Base-by-base conservation (phyloP, 2,329 filamentous ascomycete species). In the Rutstroemia sp. region DNA sequence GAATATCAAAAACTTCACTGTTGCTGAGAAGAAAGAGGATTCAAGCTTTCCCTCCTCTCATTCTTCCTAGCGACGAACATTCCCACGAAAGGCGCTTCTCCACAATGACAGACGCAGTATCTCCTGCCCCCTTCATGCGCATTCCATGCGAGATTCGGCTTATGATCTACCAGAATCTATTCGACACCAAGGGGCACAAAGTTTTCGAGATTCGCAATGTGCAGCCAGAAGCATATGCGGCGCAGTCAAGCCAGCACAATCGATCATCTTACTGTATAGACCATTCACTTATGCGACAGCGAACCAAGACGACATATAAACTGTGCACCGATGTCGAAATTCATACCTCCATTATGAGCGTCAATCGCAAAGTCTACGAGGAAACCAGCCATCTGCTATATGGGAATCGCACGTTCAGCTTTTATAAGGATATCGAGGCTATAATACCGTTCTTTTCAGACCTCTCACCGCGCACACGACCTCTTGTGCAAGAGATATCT, bases 331-430 rank as follows among this genome's bases (percentile, higher is more conserved):
- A 71, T 60, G 65, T 65, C 10, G 61, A 70, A 45, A 57, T 77
- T 63, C 70, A 79, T 68, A 65, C 73, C 30, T 63, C 75, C 51
- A 71, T 79, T 63, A 70, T 82, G 74, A 64, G 69, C 50, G 72
- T 71, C 19, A 77, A 72, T 63, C 71, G 72, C 42, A 72, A 73
- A 54, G 71, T 83, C 51, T 73, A 84, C 66, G 71, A 73, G 57
- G 82, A 86, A 66, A 77, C 78, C n/a, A 71, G 77, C 4, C 73
- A 78, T 57, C 66, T 81, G 16, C 71, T 86, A 3, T 86, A 86
- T 68, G 73, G 72, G 7, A 71, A 67, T 55, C 79, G 83, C 65
- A 72, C 72, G 0, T 85, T 86, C 67, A 76, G 79, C 63, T 86
- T 86, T 66, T 78, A 77, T 59, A 74, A 75, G 48, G 75, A 81